Conservation (phyloP, 2,329 filamentous ascomycete species). For the Emmonsia crescens region DNA sequence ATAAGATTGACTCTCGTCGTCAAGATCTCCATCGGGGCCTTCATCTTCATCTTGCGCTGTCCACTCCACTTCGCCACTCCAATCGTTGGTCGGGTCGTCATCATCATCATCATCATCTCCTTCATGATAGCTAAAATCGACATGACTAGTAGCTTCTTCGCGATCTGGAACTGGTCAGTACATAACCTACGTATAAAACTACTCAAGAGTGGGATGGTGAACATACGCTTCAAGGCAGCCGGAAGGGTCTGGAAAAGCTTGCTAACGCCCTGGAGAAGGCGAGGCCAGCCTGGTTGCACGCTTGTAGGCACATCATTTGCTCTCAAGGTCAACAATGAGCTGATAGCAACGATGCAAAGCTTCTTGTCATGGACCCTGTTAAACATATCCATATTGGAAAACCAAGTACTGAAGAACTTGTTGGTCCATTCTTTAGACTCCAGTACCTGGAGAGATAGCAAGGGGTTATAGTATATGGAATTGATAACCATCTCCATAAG, state of each 20-base stretch:
- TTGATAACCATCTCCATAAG: conserved; percentile 99
- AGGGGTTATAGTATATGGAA: conserved; percentile 91
- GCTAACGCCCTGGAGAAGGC: conserved; percentile 78
- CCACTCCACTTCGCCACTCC: conserved; percentile 66
- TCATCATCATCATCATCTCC: conserved; percentile 66
- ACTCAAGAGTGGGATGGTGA: no score
- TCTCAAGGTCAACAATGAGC: conserved; percentile 67
- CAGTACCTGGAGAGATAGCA: conserved; percentile 73
- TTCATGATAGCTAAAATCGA: conserved; percentile 67
- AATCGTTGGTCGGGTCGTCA: conserved; percentile 73
- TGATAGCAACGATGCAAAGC: conserved; percentile 88
- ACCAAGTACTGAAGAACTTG: conserved; percentile 98
- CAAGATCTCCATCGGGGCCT: conserved; percentile 51
- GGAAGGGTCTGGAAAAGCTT: conserved; percentile 87
- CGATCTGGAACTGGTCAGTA: conserved; percentile 46
- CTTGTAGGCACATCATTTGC: conserved; percentile 79
- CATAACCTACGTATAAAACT: not conserved
- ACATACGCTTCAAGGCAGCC: conserved; percentile 69
- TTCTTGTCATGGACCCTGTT: conserved; percentile 97
- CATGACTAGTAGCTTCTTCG: conserved; percentile 81
- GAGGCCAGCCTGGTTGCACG: conserved; percentile 89
- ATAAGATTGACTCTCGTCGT: conserved; percentile 88
- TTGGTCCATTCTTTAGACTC: conserved; percentile 92
- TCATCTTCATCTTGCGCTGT: conserved; percentile 55
- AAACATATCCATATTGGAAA: conserved; percentile 89